A percentile compares a stretch with the other conserved stretches of the same genome.
Conservation (phyloP, 345 rosid genomes). For the Hypericum perforatum region DNA sequence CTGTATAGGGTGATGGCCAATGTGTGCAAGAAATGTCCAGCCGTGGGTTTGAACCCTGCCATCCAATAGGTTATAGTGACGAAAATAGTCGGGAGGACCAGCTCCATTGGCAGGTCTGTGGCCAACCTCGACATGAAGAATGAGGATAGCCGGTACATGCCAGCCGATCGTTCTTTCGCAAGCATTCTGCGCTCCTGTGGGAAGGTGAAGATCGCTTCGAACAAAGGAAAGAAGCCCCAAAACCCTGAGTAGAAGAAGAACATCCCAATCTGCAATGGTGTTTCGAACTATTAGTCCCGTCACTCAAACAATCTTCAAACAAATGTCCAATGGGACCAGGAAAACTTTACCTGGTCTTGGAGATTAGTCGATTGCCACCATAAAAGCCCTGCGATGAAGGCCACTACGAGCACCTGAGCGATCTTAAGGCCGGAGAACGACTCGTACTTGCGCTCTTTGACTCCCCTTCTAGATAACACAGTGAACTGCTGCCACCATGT, state of each 20-base stretch:
- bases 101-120: constrained; percentile 72
- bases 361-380: constrained; percentile 45
- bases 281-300: background rate
- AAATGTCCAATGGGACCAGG: background rate
- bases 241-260: constrained; percentile 59
- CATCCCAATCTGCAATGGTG: constrained; percentile 50
- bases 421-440: constrained; percentile 32
- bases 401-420: constrained; percentile 24
- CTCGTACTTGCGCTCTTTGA: constrained; percentile 39
- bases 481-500: constrained; percentile 56
- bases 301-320: background rate
- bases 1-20: constrained; percentile 27
- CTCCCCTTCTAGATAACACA: constrained; percentile 32
- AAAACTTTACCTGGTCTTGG: constrained; percentile 56
- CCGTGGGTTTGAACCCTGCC: constrained; percentile 47
- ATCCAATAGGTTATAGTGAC: constrained; percentile 54
- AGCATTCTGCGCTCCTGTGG: constrained; percentile 81
- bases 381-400: constrained; percentile 29
- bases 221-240: constrained; percentile 63
- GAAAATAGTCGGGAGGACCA: constrained; percentile 48
- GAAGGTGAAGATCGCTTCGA: constrained; percentile 69
- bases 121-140: constrained; percentile 57
- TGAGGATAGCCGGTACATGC: constrained; percentile 73
- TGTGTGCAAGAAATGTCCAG: constrained; percentile 32
- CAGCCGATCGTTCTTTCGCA: constrained; percentile 70